Evolutionary conservation across 768 basidiomycete genomes (phyloP).

Genomic region (Russula abietina): DNA sequence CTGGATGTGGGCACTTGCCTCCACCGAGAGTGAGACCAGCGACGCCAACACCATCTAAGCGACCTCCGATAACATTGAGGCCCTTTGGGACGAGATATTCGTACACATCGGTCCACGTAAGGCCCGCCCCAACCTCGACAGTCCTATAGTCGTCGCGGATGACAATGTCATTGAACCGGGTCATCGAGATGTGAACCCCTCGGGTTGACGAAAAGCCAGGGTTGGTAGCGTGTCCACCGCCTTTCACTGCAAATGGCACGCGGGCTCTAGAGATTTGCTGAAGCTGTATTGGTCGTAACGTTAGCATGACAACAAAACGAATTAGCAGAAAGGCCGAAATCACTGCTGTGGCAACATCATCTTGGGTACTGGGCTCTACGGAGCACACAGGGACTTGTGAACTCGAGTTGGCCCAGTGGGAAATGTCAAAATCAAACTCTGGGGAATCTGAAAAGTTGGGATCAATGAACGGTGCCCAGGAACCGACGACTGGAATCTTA

Average conservation of each 20-base stretch:
- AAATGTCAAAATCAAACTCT: constrained; percentile 9
- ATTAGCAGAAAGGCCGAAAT: neutral
- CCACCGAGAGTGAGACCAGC: constrained; percentile 25
- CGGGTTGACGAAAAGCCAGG: neutral
- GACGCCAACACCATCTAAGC: constrained; percentile 25
- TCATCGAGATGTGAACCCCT: neutral
- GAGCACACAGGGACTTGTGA: constrained; percentile 19
- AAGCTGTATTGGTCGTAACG: neutral
- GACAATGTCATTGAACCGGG: neutral
- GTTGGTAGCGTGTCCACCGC: neutral
- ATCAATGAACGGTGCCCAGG: neutral
- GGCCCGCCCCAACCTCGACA: constrained; percentile 23
- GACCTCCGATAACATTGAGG: constrained; percentile 26
- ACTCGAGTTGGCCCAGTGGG: constrained; percentile 22
- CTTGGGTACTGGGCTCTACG: constrained; percentile 20
- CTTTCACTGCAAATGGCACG: neutral
- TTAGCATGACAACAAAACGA: neutral
- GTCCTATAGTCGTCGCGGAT: neutral
- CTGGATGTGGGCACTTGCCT: neutral
- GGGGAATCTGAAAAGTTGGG: constrained; percentile 1
- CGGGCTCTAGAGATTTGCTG: neutral
- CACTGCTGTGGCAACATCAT: constrained; percentile 20
- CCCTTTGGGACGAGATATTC: constrained; percentile 15
- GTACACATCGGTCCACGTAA: constrained; percentile 28
- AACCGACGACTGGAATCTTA: neutral